These are phyloP conservation scores for Harringtonia aguacate DNA, from an alignment of 2,329 filamentous ascomycete genomes.

Conservation along the genomic window DNA sequence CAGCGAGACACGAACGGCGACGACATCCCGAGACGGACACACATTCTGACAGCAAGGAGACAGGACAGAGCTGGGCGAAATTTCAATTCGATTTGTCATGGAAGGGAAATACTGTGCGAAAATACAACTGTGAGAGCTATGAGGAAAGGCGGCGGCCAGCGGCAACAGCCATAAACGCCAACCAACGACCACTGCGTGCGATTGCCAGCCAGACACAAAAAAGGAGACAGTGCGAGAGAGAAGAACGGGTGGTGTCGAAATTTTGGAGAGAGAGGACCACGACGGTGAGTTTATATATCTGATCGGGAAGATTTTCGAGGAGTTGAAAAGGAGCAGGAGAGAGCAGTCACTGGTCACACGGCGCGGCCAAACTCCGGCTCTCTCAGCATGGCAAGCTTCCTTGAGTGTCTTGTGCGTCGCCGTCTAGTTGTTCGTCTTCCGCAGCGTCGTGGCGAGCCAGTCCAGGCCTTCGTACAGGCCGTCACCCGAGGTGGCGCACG, in stretches of 20 bases:
- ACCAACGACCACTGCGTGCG: not conserved
- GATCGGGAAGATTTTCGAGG: too few species aligned
- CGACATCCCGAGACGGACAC: not conserved
- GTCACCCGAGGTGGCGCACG: constrained; percentile 96
- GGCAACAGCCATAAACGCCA: constrained; percentile 1
- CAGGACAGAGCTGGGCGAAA: too few species aligned
- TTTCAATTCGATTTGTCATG: constrained; percentile 8
- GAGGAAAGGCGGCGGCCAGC: not conserved
- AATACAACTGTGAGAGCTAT: constrained; percentile 7
- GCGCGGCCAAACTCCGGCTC: too few species aligned
- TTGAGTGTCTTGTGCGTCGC: not conserved
- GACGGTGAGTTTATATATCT: too few species aligned
- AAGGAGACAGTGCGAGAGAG: constrained; percentile 1
- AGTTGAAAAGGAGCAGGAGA: too few species aligned
- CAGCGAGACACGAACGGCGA: too few species aligned
- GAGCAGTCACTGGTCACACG: too few species aligned
- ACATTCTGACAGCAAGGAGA: not conserved
- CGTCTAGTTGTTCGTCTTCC: constrained; percentile 52
- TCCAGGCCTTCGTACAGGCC: constrained; percentile 99
- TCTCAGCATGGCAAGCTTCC: constrained; percentile 21
- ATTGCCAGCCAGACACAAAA: not conserved
- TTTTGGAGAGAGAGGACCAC: not conserved
- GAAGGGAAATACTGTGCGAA: constrained; percentile 7
- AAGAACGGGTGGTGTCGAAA: not conserved
- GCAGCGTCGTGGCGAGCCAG: constrained; percentile 76